phyloP scores from a whole-genome alignment of 306 rosid genomes.

The Quercus ilex region DNA sequence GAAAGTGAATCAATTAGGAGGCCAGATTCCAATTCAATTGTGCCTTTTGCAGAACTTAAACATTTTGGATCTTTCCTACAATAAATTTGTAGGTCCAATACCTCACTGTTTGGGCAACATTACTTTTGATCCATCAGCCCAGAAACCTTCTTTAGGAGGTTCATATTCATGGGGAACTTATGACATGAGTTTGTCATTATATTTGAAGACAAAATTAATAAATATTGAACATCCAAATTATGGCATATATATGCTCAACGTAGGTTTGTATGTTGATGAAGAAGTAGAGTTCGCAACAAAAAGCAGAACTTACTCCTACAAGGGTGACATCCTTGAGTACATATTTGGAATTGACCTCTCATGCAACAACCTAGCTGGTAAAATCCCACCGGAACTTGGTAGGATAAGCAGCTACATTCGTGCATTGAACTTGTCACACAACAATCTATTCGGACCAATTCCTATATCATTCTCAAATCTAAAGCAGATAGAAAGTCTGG shows the following conservation, averaged over 20 bases:
- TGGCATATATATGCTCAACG: no score
- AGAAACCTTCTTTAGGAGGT: no score
- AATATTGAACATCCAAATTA: no score
- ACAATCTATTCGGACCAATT: no score
- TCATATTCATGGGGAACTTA: not conserved
- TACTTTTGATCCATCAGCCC: not conserved
- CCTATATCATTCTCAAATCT: no score
- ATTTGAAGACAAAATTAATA: not conserved
- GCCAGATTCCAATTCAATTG: not conserved
- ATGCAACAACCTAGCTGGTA: not conserved
- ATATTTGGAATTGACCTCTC: conserved; percentile 2
- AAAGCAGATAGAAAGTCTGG: no score
- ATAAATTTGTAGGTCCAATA: not conserved
- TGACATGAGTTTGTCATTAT: no score
- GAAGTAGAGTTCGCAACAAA: not conserved
- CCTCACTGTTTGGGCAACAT: not conserved
- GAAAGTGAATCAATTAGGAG: not conserved
- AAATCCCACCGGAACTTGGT: not conserved
- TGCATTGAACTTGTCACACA: not conserved
- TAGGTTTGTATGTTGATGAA: not conserved
- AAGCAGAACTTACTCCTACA: not conserved
- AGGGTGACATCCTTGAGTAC: not conserved
- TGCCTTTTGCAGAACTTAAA: not conserved
- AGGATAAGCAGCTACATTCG: not conserved
- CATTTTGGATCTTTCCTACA: not conserved